Evolutionary conservation across 768 basidiomycete genomes (phyloP), one percentile per base, ranked within the genome.

Genomic region (Trametes villosa): DNA sequence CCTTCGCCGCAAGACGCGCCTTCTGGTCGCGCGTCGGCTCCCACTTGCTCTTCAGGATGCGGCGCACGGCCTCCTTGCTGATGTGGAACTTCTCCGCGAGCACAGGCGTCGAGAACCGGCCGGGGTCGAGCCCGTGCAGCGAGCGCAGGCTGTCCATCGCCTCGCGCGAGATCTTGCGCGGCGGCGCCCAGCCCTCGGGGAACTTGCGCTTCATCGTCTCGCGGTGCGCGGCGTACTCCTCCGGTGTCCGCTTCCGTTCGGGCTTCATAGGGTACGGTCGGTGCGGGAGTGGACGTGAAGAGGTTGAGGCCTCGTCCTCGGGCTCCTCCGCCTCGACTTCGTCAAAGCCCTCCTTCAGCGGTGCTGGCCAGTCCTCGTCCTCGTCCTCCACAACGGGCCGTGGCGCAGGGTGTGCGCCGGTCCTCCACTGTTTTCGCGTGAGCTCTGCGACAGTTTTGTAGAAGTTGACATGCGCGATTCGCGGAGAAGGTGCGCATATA

Each of bases 131-230:
- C 9, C 64, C 54, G 58, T 83, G 78, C 45, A 85, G 68, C 13
- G 72, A 67, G 13, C 79, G 77, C 33, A 86, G 57, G 27, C 78
- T 77, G 40, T 78, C 78, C 83, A 86, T 85, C 4, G 82, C 82
- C 13, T 81, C 77, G 34, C 80, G 75, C 3, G 80, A 80, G 33
- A 86, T 69, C 62, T 81, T 81, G 64, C 79, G 81, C 26, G 81
- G 81, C 1, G 85, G 85, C 22, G 72, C 69, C 83, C 84, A 86
- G 20, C 76, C 76, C 12, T 72, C 65, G 18, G 76, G 76, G 58
- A 77, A 77, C 36, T 65, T 57, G 48, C 65, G 61, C 61, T 74
- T 74, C 63, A 77, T 65, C 2, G 71, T 65, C 50, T 65, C 61
- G n/a, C 73, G 71, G 61, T 77, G 75, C 30, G 68, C 64, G n/a